Evolutionary conservation across 768 basidiomycete species (phyloP), one percentile per base, ranked within the genome.

Genomic region (Phaeotremella fagi): DNA sequence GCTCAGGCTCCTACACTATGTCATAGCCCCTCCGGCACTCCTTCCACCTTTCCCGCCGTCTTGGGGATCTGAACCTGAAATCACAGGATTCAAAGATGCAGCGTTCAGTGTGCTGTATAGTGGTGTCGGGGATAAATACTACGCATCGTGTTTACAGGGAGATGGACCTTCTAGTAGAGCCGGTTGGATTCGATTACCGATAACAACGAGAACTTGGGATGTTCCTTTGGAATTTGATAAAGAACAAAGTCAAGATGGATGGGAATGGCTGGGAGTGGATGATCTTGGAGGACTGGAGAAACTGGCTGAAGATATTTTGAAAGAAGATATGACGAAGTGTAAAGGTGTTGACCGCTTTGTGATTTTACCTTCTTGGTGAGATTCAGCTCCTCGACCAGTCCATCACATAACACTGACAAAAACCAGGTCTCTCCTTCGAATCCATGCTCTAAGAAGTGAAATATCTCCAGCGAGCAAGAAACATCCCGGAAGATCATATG

Each of bases 71-170:
- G 23, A 29, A 9, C 31, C 48, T 20, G 33, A 31, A 31, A 11
- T 18, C 18, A 9, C 4, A 4, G 26, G 28, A 18, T 7, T 47
- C 15, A 23, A 18, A 12, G 45, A 47, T 31, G 45, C 45, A 18
- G 45, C 15, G 11, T 47, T 47, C 27, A 47, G 45, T 47, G 27
- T 47, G 4, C 27, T 47, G n/a, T 47, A 47, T 20, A 16, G 15
- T n/a, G 45, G 45, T 4, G 23, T 47, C n/a, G 24, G 25, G 7
- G 45, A 27, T 15, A 31, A 18, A 28, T 47, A 47, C 18, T 47
- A 47, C 20, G 45, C 14, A n/a, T n/a, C 11, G 16, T 47, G 45
- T 31, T 5, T 25, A 23, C 24, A 28, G 15, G 45, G 45, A 12
- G 24, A 12, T 14, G 45, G 45, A n/a, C 26, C n/a, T 6, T 14